Evolutionary conservation across 768 basidiomycete species (phyloP).

Genomic region (Cyclocybe cylindracea): DNA sequence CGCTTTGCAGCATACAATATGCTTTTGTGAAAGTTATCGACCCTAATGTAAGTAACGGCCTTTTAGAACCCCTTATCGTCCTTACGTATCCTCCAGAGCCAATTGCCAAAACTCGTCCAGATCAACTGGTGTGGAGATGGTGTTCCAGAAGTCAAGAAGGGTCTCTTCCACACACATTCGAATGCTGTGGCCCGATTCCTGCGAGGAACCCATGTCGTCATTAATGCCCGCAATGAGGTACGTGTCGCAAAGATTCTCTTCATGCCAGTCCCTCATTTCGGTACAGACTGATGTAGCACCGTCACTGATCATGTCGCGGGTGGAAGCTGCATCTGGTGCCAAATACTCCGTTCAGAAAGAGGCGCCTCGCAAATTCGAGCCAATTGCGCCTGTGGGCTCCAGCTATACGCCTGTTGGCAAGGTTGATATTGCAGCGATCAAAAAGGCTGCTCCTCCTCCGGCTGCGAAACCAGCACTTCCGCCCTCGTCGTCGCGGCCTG

Average conservation of each 20-base stretch:
- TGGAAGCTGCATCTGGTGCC: slow-evolving; percentile 89
- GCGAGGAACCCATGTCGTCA: slow-evolving; percentile 81
- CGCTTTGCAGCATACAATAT: slow-evolving; percentile 77
- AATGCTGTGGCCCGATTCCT: slow-evolving; percentile 78
- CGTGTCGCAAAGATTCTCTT: slow-evolving; percentile 14
- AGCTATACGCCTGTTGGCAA: slow-evolving; percentile 76
- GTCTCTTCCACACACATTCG: slow-evolving; percentile 88
- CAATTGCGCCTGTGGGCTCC: slow-evolving; percentile 81
- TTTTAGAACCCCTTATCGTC: background rate
- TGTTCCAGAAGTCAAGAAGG: slow-evolving; percentile 90
- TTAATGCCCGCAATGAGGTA: slow-evolving; percentile 87
- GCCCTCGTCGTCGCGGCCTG: slow-evolving; percentile 46
- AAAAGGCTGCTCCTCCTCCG: slow-evolving; percentile 40
- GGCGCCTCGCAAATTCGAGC: slow-evolving; percentile 67
- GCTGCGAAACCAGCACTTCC: slow-evolving; percentile 39
- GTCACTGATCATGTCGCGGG: slow-evolving; percentile 76
- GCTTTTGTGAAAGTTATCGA: slow-evolving; percentile 87
- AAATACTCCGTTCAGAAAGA: slow-evolving; percentile 88
- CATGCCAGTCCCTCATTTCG: background rate
- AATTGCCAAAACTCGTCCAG: slow-evolving; percentile 89
- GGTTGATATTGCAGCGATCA: slow-evolving; percentile 66
- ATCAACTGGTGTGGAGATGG: slow-evolving; percentile 99
- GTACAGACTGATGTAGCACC: slow-evolving; percentile 78
- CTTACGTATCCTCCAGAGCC: slow-evolving; percentile 49
- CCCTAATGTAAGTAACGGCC: slow-evolving; percentile 61